Evolutionary conservation across 2,329 filamentous ascomycete genomes (phyloP).

Genomic region (Juglanconis oblonga): DNA sequence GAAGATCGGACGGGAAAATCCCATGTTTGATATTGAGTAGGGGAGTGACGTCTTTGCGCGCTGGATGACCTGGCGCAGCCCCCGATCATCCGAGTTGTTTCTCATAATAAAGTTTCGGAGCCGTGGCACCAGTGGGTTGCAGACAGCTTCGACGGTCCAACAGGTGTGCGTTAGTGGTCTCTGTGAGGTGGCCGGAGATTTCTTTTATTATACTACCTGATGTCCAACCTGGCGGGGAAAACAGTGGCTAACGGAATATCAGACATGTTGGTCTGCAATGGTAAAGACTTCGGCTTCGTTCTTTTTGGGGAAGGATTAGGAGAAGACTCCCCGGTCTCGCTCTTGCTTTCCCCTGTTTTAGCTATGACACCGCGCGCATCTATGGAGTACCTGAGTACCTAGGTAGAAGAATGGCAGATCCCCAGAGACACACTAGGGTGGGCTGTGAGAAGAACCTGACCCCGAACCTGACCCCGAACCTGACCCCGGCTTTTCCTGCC

Average conservation of each 20-base stretch:
- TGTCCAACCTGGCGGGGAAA: too few species aligned
- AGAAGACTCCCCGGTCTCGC: neutral
- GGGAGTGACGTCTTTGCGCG: neutral
- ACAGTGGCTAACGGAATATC: too few species aligned
- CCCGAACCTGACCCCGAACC: too few species aligned
- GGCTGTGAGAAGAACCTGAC: too few species aligned
- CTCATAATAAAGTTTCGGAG: neutral
- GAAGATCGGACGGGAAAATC: constrained; percentile 9
- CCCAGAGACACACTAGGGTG: constrained; percentile 1
- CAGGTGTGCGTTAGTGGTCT: neutral
- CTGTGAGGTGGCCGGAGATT: neutral
- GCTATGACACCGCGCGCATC: neutral
- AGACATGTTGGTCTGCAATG: too few species aligned
- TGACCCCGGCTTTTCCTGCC: neutral
- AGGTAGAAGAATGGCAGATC: neutral
- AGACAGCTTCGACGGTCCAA: neutral
- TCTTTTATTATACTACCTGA: neutral
- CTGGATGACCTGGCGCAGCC: neutral
- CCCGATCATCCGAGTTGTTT: neutral
- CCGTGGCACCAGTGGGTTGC: constrained; percentile 11
- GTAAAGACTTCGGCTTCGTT: neutral
- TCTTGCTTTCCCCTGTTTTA: constrained; percentile 5
- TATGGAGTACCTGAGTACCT: neutral
- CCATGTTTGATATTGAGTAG: constrained; percentile 4
- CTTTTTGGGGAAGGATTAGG: neutral